Conservation (phyloP, 2,329 filamentous ascomycete species). For the Orbilia brochopaga region DNA sequence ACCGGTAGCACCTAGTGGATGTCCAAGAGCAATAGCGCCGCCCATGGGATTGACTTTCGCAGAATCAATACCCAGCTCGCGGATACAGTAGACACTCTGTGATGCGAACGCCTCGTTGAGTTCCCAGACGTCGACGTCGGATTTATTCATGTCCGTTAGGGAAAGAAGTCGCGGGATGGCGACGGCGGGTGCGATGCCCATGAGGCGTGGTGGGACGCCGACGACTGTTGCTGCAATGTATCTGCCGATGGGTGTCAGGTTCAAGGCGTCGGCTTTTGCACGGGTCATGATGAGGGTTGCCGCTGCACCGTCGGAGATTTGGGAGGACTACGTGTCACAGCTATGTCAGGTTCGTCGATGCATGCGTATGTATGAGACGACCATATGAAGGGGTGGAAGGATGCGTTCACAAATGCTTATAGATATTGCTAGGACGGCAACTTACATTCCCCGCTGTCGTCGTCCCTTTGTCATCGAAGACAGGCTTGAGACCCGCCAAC, state of each 20-base stretch:
- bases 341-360: not conserved
- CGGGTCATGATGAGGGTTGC: constrained; percentile 83
- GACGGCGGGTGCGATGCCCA: constrained; percentile 87
- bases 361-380: not conserved
- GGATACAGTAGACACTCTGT: constrained; percentile 62
- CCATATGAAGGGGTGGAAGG: not conserved
- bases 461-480: constrained; percentile 75
- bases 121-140: constrained; percentile 85
- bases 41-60: constrained; percentile 86
- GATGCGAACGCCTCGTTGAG: constrained; percentile 82
- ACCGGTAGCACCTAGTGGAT: constrained; percentile 87
- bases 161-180: constrained; percentile 83
- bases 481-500: constrained; percentile 80
- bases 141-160: constrained; percentile 69
- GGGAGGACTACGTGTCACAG: constrained; percentile 62
- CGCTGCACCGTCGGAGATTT: constrained; percentile 87
- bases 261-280: constrained; percentile 76
- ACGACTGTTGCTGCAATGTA: constrained; percentile 78
- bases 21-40: constrained; percentile 90
- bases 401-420: no score
- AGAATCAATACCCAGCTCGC: constrained; percentile 67
- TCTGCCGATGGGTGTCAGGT: constrained; percentile 78
- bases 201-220: constrained; percentile 86
- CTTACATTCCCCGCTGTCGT: constrained; percentile 79
- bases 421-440: no score